A percentile compares a stretch with the other conserved stretches of the same genome.
Evolutionary conservation across 176 grass and related monocot species (phyloP).

Genomic region (Eleusine indica): DNA sequence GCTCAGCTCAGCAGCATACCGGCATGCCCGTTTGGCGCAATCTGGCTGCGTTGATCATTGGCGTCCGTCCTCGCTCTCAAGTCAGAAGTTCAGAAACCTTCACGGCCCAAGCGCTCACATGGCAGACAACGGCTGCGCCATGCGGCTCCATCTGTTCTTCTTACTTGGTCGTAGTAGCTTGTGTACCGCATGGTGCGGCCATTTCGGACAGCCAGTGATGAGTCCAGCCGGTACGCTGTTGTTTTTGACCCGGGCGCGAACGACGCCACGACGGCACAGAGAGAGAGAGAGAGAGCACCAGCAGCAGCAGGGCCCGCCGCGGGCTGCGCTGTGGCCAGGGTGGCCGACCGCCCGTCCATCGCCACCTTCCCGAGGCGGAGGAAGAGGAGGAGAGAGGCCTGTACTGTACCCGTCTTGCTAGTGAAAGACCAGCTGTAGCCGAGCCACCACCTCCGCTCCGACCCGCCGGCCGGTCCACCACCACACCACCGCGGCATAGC

Average conservation of each 20-base stretch:
- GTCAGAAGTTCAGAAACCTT: background rate
- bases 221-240: slow-evolving; percentile 11
- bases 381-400: slow-evolving; percentile 1
- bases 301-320: background rate
- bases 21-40: too few relatives aligned
- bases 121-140: slow-evolving; percentile 28
- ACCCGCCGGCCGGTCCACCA: slow-evolving; percentile 40
- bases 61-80: background rate
- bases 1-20: too few relatives aligned
- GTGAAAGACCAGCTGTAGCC: background rate
- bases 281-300: too few relatives aligned
- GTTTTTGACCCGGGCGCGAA: slow-evolving; percentile 22
- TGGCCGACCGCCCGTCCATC: slow-evolving; percentile 56
- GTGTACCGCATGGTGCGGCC: background rate
- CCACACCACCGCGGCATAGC: background rate
- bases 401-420: background rate
- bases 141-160: background rate
- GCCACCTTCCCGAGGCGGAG: slow-evolving; percentile 60
- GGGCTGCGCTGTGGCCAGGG: slow-evolving; percentile 37
- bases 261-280: background rate
- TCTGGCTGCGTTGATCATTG: background rate
- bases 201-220: background rate
- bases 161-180: background rate
- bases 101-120: slow-evolving; percentile 11
- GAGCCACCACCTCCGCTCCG: background rate